Conservation (phyloP, 2,329 filamentous ascomycete species). For the Rhytidhysteron rufulum region DNA sequence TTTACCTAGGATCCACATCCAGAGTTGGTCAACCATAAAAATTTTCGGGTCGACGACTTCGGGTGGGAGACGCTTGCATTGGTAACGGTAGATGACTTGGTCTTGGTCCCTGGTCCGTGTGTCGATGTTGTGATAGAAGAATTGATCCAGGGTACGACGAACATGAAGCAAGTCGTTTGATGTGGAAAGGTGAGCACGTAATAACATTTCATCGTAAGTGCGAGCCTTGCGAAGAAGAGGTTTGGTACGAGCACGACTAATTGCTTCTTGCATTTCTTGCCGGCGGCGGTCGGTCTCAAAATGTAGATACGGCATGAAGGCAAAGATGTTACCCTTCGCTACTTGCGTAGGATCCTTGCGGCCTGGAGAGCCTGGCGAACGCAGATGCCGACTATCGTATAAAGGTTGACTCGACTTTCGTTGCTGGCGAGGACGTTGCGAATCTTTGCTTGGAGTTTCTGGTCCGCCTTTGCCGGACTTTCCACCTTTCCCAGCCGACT, state of each 20-base stretch:
- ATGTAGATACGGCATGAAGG: conserved; percentile 63
- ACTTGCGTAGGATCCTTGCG: conserved; percentile 27
- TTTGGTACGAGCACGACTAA: conserved; percentile 34
- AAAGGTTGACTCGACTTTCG: conserved; percentile 20
- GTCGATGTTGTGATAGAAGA: conserved; percentile 62
- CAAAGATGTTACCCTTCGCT: conserved; percentile 34
- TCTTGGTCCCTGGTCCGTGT: conserved; percentile 58
- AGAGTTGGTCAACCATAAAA: conserved; percentile 67
- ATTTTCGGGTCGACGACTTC: conserved; percentile 51
- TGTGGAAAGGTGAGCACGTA: conserved; percentile 46
- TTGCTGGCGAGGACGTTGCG: conserved; percentile 14
- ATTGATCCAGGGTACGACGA: conserved; percentile 62
- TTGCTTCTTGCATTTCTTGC: conserved; percentile 55
- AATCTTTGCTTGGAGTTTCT: conserved; percentile 4
- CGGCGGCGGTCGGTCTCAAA: conserved; percentile 58
- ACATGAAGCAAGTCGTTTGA: conserved; percentile 52
- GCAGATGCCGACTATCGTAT: conserved; percentile 18
- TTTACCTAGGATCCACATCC: conserved; percentile 59
- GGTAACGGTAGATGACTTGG: conserved; percentile 63
- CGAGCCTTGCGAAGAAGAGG: conserved; percentile 17
- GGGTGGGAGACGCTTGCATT: conserved; percentile 30
- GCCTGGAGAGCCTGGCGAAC: conserved; percentile 34
- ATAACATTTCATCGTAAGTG: conserved; percentile 44
- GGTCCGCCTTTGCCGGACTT: conserved; percentile 11
- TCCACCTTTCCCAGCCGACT: conserved; percentile 22